Conservation (phyloP, 192 early-diverging fungal genomes). For the Coemansia aciculifera region DNA sequence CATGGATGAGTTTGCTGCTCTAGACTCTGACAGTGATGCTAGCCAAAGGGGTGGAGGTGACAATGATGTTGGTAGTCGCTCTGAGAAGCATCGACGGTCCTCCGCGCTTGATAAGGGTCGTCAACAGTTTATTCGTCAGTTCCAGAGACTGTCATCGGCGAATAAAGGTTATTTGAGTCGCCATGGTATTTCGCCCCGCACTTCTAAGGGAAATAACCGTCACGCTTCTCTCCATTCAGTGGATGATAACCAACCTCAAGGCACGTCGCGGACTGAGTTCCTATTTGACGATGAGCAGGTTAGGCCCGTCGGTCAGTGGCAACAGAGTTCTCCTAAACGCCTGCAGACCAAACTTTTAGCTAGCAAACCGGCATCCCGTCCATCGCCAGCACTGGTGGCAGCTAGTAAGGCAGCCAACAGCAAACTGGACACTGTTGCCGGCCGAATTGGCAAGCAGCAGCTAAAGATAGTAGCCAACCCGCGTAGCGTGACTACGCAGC, state of each 20-base stretch:
- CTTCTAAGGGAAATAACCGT: neutral
- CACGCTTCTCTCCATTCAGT: neutral
- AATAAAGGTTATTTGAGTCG: neutral
- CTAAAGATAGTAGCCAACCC: neutral
- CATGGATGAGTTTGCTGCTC: slow-evolving; percentile 47
- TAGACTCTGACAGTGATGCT: slow-evolving; percentile 42
- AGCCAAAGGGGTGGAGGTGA: neutral
- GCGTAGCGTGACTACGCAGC: neutral
- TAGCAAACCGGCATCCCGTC: neutral
- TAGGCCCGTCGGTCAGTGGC: neutral
- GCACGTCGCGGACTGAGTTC: slow-evolving; percentile 19
- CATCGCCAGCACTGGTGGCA: neutral
- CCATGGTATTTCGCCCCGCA: neutral
- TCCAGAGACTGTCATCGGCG: neutral
- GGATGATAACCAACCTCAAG: neutral
- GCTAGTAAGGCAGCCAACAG: neutral
- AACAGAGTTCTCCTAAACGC: neutral
- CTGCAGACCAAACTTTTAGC: slow-evolving; percentile 35
- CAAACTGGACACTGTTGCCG: slow-evolving; percentile 20
- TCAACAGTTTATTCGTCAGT: neutral
- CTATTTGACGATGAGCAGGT: slow-evolving; percentile 40
- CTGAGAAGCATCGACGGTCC: neutral
- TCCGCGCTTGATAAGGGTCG: neutral
- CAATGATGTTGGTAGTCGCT: neutral
- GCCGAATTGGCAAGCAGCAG: slow-evolving; percentile 12